Evolutionary conservation across 129 eudicot species (phyloP).

Genomic region (Tagetes erecta): DNA sequence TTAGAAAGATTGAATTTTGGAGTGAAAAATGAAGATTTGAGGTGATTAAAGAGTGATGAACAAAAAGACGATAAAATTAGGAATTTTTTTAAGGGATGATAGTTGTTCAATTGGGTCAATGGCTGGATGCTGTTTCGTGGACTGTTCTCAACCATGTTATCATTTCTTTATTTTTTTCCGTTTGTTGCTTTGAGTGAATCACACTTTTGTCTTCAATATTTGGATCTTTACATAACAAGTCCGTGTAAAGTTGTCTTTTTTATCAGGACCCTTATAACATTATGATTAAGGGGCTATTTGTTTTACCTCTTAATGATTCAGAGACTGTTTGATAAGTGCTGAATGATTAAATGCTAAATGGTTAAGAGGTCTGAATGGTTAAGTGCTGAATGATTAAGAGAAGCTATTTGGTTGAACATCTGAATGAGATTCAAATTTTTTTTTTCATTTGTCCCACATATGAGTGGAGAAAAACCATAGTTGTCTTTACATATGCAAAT

Average conservation of each 20-base stretch:
- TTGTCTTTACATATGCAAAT: too few species aligned
- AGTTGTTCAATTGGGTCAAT: conserved; percentile 14
- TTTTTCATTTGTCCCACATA: too few species aligned
- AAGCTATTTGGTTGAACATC: too few species aligned
- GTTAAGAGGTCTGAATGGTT: too few species aligned
- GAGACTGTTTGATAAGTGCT: too few species aligned
- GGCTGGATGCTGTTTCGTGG: conserved; percentile 38
- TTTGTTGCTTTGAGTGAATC: conserved; percentile 22
- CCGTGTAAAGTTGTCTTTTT: neutral
- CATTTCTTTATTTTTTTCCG: neutral
- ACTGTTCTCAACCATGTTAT: conserved; percentile 29
- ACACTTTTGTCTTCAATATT: conserved; percentile 21
- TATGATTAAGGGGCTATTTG: neutral
- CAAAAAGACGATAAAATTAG: conserved; percentile 38
- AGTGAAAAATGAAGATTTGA: neutral
- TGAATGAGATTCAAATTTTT: too few species aligned
- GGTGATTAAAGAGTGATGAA: conserved; percentile 14
- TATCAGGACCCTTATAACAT: neutral
- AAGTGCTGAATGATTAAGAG: too few species aligned
- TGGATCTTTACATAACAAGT: conserved; percentile 10
- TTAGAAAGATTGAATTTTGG: neutral
- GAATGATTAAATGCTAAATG: too few species aligned
- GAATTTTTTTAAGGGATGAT: conserved; percentile 36
- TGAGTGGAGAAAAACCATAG: too few species aligned
- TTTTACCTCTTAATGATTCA: too few species aligned